These are phyloP conservation scores for Agaricus blazei DNA, from an alignment of 768 basidiomycete species.

Conservation along the genomic window DNA sequence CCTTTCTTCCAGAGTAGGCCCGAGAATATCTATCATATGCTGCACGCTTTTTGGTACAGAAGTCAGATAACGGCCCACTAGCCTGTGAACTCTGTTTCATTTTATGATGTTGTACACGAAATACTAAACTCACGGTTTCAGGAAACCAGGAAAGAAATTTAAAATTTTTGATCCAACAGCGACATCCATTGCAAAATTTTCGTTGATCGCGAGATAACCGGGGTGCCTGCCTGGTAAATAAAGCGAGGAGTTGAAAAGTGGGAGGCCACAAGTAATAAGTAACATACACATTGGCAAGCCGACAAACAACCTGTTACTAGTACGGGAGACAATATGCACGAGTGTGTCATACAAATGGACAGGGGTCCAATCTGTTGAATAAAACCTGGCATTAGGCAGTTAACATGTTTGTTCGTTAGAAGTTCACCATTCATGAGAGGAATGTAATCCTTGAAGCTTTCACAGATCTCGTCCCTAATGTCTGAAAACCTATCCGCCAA, in stretches of 20 bases:
- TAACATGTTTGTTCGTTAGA: neutral
- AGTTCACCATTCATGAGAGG: neutral
- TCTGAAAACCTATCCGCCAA: conserved; percentile 23
- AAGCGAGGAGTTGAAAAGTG: too few species aligned
- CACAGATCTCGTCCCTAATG: conserved; percentile 39
- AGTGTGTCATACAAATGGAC: conserved; percentile 20
- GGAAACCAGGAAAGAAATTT: conserved; percentile 27
- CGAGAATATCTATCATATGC: conserved; percentile 1
- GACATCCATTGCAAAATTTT: conserved; percentile 27
- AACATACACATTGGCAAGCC: conserved; percentile 10
- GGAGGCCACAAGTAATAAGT: neutral
- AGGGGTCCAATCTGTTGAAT: conserved; percentile 27
- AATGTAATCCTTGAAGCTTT: conserved; percentile 30
- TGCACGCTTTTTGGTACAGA: conserved; percentile 5
- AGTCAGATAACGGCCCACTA: conserved; percentile 8
- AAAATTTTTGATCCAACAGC: conserved; percentile 21
- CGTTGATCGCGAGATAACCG: conserved; percentile 26
- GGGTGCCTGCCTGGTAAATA: conserved; percentile 24
- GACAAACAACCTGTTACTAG: conserved; percentile 29
- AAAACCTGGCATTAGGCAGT: neutral
- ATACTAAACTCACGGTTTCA: conserved; percentile 31
- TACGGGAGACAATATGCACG: conserved; percentile 29
- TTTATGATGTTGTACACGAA: neutral
- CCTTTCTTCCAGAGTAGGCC: conserved; percentile 12
- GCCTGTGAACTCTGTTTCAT: neutral